Conservation (phyloP, 1,284 basidiomycete species). For the Ganoderma boninense region DNA sequence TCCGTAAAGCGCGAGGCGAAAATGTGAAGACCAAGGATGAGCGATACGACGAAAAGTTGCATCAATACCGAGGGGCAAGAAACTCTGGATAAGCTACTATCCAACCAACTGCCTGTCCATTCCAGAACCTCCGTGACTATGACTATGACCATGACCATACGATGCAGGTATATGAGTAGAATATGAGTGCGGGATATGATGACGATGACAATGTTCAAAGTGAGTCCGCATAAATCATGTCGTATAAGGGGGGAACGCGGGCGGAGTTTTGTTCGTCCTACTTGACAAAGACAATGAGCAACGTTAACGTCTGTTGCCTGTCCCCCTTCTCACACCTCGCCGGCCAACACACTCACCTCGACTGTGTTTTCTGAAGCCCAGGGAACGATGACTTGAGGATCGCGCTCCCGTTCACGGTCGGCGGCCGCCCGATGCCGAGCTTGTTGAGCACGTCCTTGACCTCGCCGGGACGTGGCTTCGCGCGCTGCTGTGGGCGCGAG, state of each 20-base stretch:
- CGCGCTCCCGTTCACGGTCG: conserved; percentile 53
- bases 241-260: conserved; percentile 28
- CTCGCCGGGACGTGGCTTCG: conserved; percentile 66
- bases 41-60: neutral
- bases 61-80: neutral
- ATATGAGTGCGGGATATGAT: conserved; percentile 5
- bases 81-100: neutral
- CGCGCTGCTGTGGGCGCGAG: conserved; percentile 58
- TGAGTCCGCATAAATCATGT: conserved; percentile 1
- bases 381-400: conserved; percentile 76
- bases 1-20: neutral
- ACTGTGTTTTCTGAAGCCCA: conserved; percentile 50
- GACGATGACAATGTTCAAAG: neutral
- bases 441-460: conserved; percentile 81
- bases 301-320: too few relatives aligned
- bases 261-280: conserved; percentile 18
- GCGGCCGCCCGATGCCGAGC: conserved; percentile 74
- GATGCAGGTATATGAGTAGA: conserved; percentile 9
- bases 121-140: neutral
- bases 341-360: conserved; percentile 40
- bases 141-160: neutral
- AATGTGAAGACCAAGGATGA: neutral
- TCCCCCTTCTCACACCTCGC: too few relatives aligned
- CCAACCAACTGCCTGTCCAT: conserved; percentile 7
- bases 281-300: neutral